A percentile compares a stretch with the other conserved stretches of the same genome.
Evolutionary conservation across 2,329 filamentous ascomycete species (phyloP).

Genomic region (Pseudogymnoascus sp.): DNA sequence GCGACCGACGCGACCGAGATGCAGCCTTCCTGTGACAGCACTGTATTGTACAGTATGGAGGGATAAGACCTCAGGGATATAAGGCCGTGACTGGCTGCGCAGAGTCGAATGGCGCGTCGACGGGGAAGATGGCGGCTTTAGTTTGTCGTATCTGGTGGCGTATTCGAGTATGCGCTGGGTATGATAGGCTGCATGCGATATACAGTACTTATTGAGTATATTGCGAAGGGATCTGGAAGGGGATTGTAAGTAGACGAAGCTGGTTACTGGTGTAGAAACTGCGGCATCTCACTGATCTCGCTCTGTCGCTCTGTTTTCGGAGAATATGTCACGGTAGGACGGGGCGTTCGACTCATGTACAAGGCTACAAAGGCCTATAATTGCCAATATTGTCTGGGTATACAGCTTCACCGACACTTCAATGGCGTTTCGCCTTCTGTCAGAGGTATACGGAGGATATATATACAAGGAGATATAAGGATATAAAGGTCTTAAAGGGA

Average conservation of each 20-base stretch:
- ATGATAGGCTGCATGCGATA: background rate
- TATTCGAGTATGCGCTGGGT: background rate
- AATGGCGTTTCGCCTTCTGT: background rate
- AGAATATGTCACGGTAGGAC: background rate
- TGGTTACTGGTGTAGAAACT: background rate
- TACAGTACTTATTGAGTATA: background rate
- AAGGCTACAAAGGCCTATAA: background rate
- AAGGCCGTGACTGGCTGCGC: background rate
- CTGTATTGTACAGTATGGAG: background rate
- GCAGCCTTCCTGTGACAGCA: constrained; percentile 1
- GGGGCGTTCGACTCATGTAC: background rate
- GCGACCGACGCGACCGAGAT: background rate
- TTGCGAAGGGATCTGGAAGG: background rate
- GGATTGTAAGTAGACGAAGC: background rate
- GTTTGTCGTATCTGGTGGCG: background rate
- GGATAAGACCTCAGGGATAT: background rate
- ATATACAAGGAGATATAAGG: background rate
- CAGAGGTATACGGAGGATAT: background rate
- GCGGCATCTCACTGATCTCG: background rate
- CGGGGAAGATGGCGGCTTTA: background rate
- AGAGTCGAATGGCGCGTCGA: background rate
- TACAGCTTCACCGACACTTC: background rate
- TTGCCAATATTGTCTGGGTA: background rate
- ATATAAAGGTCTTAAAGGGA: background rate
- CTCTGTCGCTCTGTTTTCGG: background rate